Evolutionary conservation across 1,284 basidiomycete species (phyloP), one percentile per base, ranked within the genome.

Genomic region (Ustilago trichophora): DNA sequence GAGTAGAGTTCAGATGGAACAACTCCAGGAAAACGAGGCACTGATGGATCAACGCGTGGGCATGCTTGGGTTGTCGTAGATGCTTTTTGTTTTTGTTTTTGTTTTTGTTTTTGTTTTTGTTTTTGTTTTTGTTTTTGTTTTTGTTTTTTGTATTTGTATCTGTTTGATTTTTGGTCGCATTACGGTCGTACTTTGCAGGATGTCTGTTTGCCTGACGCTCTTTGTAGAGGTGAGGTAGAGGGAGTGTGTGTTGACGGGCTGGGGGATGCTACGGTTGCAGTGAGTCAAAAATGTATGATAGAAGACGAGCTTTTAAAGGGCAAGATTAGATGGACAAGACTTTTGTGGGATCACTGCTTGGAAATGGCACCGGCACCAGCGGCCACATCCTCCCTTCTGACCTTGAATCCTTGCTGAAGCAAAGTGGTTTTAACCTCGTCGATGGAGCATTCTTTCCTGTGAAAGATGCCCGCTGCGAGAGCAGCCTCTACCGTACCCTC

Each of bases 391-490:
- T 77, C 75, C 12, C 56, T 51, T 24, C 78, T 66, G 37, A 79
- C 49, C 29, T 56, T 56, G 55, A 74, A 78, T 13, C 74, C 75
- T 13, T 59, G 49, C 6, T 67, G 18, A 27, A 72, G 50, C 48
- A 84, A 66, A 36, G 79, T 67, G 10, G 71, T 33, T 70, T 84
- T 83, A 49, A 83, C 83, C 10, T 76, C 83, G 66, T 83, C 83
- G 44, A 87, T 85, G 16, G 83, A 83, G 15, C 98, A 92, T 82
- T 98, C 91, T 55, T 87, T 87, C 27, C 96, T 85, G 83, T 99
- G 96, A 84, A 99, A 99, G 74, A 98, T 97, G 4, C 96, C 96
- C 15, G 96, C 96, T 4, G 96, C 96, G 51, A 99, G 83, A 0
- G 91, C 96, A 27, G 96, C 93, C 83, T 98, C 96, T 0, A 89